A percentile compares a stretch with the other conserved stretches of the same genome.
Evolutionary conservation across 768 basidiomycete genomes (phyloP).

Genomic region (Suillus luteus): DNA sequence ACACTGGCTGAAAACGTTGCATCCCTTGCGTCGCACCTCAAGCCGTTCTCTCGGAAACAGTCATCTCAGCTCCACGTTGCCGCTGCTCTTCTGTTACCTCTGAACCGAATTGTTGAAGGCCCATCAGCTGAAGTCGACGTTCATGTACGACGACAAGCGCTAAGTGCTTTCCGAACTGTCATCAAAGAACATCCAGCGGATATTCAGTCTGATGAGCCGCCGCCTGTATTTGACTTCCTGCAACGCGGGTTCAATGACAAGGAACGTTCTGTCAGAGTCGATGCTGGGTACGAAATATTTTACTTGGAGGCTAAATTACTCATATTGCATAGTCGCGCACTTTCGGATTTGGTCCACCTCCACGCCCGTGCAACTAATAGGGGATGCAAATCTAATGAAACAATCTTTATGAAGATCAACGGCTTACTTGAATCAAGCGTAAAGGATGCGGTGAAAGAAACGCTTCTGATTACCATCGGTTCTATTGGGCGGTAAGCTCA

Average conservation of each 20-base stretch:
- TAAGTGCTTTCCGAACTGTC: slow-evolving; percentile 40
- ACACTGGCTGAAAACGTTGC: slow-evolving; percentile 29
- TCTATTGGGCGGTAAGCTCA: slow-evolving; percentile 46
- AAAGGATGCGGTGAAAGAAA: slow-evolving; percentile 59
- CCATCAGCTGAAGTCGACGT: slow-evolving; percentile 46
- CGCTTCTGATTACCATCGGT: slow-evolving; percentile 61
- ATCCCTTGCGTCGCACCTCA: slow-evolving; percentile 23
- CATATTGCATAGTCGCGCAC: slow-evolving; percentile 38
- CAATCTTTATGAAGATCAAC: slow-evolving; percentile 48
- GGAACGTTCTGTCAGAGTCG: slow-evolving; percentile 61
- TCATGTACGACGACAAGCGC: slow-evolving; percentile 46
- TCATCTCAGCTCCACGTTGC: slow-evolving; percentile 28
- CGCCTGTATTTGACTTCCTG: slow-evolving; percentile 40
- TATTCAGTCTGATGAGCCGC: slow-evolving; percentile 33
- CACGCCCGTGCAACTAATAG: slow-evolving; percentile 38
- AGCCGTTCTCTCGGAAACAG: slow-evolving; percentile 33
- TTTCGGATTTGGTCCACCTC: slow-evolving; percentile 49
- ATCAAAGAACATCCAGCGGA: slow-evolving; percentile 44
- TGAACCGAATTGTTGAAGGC: slow-evolving; percentile 40
- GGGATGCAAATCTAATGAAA: slow-evolving; percentile 38
- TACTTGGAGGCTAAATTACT: slow-evolving; percentile 9
- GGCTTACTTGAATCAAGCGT: slow-evolving; percentile 44
- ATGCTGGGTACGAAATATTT: slow-evolving; percentile 55
- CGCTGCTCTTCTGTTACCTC: slow-evolving; percentile 29
- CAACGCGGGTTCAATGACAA: slow-evolving; percentile 52